Conservation (phyloP, 176 grass and related monocot species). For the Lolium perenne region DNA sequence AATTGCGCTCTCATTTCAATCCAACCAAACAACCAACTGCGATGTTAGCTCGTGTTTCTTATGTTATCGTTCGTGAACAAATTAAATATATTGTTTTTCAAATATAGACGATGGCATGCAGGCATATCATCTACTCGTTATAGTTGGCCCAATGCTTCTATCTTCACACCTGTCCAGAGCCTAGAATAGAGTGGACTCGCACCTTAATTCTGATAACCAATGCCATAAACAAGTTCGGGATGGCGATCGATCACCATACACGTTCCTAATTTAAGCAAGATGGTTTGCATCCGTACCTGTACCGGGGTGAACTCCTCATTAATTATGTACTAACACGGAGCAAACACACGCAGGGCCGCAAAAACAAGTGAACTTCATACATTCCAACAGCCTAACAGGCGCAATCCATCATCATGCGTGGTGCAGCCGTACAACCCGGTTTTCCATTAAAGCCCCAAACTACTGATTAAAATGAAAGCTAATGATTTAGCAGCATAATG, state of each 20-base stretch:
- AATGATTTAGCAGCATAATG: not conserved
- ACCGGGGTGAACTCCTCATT: not conserved
- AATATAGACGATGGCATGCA: not conserved
- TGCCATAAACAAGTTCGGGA: conserved; percentile 16
- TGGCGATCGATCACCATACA: conserved; percentile 34
- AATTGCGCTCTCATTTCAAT: too few relatives aligned
- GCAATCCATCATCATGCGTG: conserved; percentile 2
- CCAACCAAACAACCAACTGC: too few relatives aligned
- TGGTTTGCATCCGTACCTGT: not conserved
- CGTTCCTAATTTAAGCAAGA: conserved; percentile 20
- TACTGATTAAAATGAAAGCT: not conserved
- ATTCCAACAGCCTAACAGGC: not conserved
- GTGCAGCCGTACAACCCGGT: not conserved
- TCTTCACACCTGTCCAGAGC: not conserved
- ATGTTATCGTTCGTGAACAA: too few relatives aligned
- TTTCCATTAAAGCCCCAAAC: not conserved
- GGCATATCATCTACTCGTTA: not conserved
- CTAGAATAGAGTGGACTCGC: not conserved
- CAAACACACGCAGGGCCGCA: not conserved
- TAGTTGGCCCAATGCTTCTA: not conserved
- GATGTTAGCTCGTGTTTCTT: too few relatives aligned
- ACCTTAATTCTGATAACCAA: conserved; percentile 10
- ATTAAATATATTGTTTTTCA: not conserved
- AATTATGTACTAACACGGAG: not conserved
- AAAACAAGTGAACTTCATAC: not conserved